phyloP scores from a whole-genome alignment of 2,329 filamentous ascomycete species.

The Nemania serpens region DNA sequence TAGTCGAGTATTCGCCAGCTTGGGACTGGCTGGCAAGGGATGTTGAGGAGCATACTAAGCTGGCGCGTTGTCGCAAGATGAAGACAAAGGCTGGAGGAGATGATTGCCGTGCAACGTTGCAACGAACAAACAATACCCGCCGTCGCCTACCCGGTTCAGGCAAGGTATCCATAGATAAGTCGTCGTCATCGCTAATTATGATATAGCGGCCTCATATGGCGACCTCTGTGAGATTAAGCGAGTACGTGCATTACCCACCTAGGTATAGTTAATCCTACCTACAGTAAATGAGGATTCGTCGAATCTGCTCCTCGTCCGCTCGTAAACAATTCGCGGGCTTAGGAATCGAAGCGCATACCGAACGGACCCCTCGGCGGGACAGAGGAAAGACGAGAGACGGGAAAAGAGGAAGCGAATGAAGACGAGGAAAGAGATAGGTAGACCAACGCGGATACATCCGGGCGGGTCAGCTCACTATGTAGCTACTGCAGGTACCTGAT shows the following conservation, averaged over 20 bases:
- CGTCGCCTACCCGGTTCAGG: too few relatives aligned
- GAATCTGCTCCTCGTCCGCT: neutral
- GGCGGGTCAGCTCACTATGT: neutral
- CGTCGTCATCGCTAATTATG: neutral
- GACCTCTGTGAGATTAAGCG: neutral
- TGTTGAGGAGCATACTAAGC: neutral
- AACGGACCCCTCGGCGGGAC: too few relatives aligned
- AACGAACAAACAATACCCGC: neutral
- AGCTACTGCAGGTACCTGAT: too few relatives aligned
- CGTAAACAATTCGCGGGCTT: neutral
- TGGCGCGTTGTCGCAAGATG: neutral
- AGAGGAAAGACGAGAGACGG: too few relatives aligned
- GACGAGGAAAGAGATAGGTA: neutral
- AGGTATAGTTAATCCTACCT: neutral
- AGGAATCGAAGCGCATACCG: too few relatives aligned
- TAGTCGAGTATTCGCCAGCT: neutral
- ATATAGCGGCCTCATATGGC: neutral
- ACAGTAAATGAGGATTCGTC: neutral
- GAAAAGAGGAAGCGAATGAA: too few relatives aligned
- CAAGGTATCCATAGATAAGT: too few relatives aligned
- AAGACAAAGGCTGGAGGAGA: neutral
- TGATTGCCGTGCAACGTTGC: neutral
- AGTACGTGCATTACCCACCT: neutral
- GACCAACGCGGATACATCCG: neutral
- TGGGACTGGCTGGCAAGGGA: neutral